Conservation (phyloP, 2,329 filamentous ascomycete species). For the Balansia obtecta region DNA sequence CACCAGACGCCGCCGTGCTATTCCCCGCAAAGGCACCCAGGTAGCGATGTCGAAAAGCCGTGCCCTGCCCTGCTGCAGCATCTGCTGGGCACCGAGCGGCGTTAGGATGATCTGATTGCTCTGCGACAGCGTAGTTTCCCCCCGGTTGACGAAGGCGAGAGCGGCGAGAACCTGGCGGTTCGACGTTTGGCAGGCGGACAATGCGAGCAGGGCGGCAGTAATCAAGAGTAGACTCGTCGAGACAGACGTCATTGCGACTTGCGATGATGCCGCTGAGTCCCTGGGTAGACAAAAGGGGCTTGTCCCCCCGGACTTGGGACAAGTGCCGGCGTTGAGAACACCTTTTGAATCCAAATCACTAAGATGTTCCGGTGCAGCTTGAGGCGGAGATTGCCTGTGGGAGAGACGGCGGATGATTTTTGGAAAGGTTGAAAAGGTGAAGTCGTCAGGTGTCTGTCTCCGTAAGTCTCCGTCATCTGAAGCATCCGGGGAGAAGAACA, state of each 20-base stretch:
- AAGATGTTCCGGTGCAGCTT: too few species aligned
- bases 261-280: background rate
- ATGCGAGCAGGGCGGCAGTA: background rate
- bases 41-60: slow-evolving; percentile 36
- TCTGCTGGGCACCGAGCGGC: slow-evolving; percentile 40
- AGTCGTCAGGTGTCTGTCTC: too few species aligned
- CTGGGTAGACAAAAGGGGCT: background rate
- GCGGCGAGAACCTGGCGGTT: slow-evolving; percentile 35
- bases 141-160: slow-evolving; percentile 36
- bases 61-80: slow-evolving; percentile 36
- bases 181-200: background rate
- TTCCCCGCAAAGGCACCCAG: slow-evolving; percentile 17
- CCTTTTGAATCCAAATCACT: too few species aligned
- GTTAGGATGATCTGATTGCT: slow-evolving; percentile 28
- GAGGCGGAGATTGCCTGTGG: background rate
- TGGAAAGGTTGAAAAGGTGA: too few species aligned
- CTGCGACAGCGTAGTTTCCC: slow-evolving; percentile 37
- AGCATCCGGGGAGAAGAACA: too few species aligned
- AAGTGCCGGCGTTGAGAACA: too few species aligned
- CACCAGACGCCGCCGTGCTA: slow-evolving; percentile 14
- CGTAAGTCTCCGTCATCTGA: too few species aligned
- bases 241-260: background rate
- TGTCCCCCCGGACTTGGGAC: too few species aligned
- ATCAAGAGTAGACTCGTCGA: background rate
- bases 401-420: too few species aligned